These are phyloP conservation scores for Eragrostis curvula DNA, from an alignment of 176 grass and related monocot species.

Conservation along the genomic window DNA sequence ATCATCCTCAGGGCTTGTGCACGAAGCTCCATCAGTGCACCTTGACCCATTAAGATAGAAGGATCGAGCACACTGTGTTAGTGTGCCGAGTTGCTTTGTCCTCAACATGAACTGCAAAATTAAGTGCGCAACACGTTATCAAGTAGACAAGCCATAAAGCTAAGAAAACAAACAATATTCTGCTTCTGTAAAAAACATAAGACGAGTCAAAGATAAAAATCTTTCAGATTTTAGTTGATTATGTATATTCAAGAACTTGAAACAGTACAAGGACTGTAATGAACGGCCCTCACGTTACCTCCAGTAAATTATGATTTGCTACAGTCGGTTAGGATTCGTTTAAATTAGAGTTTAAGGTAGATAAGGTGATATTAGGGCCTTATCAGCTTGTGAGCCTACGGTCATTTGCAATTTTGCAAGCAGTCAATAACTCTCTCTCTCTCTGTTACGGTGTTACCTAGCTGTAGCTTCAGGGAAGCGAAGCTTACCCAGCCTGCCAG, in stretches of 20 bases:
- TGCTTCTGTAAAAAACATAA: background rate
- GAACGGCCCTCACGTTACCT: background rate
- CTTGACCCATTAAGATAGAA: slow-evolving; percentile 93
- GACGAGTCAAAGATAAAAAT: background rate
- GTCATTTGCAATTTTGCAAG: background rate
- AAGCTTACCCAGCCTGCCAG: too few relatives aligned
- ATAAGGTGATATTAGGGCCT: background rate
- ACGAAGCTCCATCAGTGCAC: slow-evolving; percentile 73
- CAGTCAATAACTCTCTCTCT: background rate
- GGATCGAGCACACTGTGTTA: slow-evolving; percentile 84
- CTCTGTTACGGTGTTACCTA: background rate
- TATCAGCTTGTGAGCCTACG: background rate
- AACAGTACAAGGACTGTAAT: background rate
- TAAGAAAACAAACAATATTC: background rate
- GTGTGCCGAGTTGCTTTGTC: slow-evolving; percentile 85
- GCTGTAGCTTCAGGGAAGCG: too few relatives aligned
- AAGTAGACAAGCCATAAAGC: slow-evolving; percentile 1
- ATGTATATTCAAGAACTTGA: slow-evolving; percentile 4
- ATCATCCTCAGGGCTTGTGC: slow-evolving; percentile 84
- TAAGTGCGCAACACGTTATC: slow-evolving; percentile 25
- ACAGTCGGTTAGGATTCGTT: background rate
- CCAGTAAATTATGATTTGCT: background rate
- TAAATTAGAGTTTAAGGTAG: background rate
- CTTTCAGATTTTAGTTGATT: background rate
- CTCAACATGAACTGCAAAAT: slow-evolving; percentile 89